A percentile compares a stretch with the other conserved stretches of the same genome.
phyloP scores from a whole-genome alignment of 495 filamentous ascomycete species.

The Trichoderma asperelloides region DNA sequence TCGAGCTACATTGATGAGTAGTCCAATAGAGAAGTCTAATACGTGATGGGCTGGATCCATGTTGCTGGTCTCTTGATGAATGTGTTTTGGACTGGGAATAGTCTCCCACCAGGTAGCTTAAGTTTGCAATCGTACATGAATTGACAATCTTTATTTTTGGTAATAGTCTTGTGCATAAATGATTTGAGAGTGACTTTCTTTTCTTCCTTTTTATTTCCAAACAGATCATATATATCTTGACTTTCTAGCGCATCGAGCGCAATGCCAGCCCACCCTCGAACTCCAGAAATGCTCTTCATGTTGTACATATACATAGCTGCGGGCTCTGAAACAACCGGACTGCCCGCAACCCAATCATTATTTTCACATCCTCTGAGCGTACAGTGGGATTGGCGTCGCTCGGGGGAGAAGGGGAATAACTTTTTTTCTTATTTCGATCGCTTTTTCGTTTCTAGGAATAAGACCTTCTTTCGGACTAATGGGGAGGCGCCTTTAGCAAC shows the following conservation, averaged over 20 bases:
- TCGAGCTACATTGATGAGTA: background rate
- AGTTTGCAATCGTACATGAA: background rate
- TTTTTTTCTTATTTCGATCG: constrained; percentile 24
- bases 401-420: background rate
- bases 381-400: background rate
- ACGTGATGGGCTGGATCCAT: background rate
- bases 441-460: constrained; percentile 83
- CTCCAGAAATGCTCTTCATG: constrained; percentile 5
- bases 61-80: background rate
- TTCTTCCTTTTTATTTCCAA: background rate
- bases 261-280: background rate
- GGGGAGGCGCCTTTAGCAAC: too few relatives aligned
- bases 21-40: background rate
- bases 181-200: background rate
- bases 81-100: background rate
- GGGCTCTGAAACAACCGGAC: background rate
- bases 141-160: background rate
- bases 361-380: background rate
- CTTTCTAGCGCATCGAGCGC: background rate
- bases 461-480: constrained; percentile 73
- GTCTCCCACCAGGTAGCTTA: background rate
- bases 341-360: background rate
- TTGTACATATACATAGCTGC: constrained; percentile 6
- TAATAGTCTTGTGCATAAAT: background rate
- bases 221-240: background rate